Base-by-base conservation (phyloP, 495 filamentous ascomycete genomes). In the Penicillium lagena region DNA sequence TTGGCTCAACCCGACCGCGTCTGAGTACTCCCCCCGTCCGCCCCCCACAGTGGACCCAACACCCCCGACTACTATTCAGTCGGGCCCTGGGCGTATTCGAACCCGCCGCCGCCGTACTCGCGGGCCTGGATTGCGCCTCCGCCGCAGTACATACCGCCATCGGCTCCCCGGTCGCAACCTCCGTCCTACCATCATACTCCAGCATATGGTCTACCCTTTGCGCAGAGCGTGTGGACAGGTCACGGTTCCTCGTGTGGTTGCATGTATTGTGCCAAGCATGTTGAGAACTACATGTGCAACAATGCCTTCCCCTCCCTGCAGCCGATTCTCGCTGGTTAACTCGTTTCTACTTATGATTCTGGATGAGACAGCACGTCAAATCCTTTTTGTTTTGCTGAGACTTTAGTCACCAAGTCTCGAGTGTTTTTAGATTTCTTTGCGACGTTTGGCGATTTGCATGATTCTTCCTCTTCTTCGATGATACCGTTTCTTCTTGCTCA, bases 171-270 rank as follows among this genome's bases (percentile, higher is more conserved):
- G 32, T 72, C 72, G 30, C 73, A 73, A 44, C 74, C 63, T 50
- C 75, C 66, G 49, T 76, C 59, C 64, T 77, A 70, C 65, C 66
- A 77, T 55, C 62, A 71, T 50, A 72, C 72, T 31, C 64, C 77
- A 59, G 56, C 64, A 32, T 81, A 74, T 45, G 72, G 64, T 38
- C 65, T 77, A 45, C 72, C 73, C 29, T 80, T 82, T 44, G 70
- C 72, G 15, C 77, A 79, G 40, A 72, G 64, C 58, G 67, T 71
- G 28, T 85, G 83, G 79, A 75, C 77, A 47, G 74, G 70, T 33
- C 72, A 77, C 53, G 75, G 75, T 37, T 73, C 75, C 28, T 86
- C 82, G 13, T 93, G 86, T 59, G 74, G 70, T 46, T 93, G 87
- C 60, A 59, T 68, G 38, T 77, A 80, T 42, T 91, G 87, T 62